Conservation (phyloP, 129 eudicot genomes). For the Helianthus tuberosus region DNA sequence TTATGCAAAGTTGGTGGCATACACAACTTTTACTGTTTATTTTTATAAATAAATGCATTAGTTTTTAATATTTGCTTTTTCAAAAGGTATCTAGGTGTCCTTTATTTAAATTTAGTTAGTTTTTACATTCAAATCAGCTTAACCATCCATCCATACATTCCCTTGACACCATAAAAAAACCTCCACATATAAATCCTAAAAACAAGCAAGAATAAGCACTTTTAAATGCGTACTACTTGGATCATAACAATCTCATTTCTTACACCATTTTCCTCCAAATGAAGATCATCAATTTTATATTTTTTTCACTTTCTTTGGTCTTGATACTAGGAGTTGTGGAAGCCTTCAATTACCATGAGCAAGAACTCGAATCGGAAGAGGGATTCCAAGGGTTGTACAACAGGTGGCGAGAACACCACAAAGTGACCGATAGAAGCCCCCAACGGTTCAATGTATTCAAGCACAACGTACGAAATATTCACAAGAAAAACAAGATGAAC, state of each 20-base stretch:
- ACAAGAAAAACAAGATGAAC: conserved; percentile 60
- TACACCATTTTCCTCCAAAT: conserved; percentile 1
- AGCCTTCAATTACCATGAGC: conserved; percentile 60
- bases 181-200: background rate
- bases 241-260: background rate
- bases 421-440: conserved; percentile 39
- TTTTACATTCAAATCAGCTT: background rate
- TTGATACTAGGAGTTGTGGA: conserved; percentile 34
- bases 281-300: conserved; percentile 35
- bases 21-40: no score
- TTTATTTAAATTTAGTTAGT: background rate
- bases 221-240: background rate
- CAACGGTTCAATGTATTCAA: conserved; percentile 67
- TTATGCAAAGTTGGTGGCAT: no score
- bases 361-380: conserved; percentile 66
- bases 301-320: conserved; percentile 39
- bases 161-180: background rate
- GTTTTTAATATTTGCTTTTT: no score
- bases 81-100: no score
- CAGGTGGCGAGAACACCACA: conserved; percentile 74
- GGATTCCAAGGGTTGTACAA: conserved; percentile 55
- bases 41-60: no score
- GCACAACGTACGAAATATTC: conserved; percentile 51
- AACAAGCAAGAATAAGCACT: background rate
- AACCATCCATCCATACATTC: background rate